Evolutionary conservation across 2,329 filamentous ascomycete genomes (phyloP).

Genomic region (Colletotrichum destructivum): DNA sequence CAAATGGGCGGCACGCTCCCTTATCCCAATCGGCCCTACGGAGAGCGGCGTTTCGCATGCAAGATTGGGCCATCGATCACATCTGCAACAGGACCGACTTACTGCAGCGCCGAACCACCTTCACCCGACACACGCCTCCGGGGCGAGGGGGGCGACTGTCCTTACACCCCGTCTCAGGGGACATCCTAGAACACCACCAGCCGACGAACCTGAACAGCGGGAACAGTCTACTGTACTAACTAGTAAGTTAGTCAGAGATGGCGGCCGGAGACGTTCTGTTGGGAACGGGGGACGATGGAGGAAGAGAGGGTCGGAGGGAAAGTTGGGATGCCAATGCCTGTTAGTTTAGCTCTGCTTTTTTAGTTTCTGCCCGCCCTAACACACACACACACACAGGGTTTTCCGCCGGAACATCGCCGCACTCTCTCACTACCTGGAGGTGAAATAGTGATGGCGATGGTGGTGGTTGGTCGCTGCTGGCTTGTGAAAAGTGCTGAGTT

Average conservation of each 20-base stretch:
- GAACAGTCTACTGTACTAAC: not conserved
- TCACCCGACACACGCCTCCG: not conserved
- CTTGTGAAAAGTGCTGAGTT: slow-evolving; percentile 3
- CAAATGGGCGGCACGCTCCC: slow-evolving; percentile 8
- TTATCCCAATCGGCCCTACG: slow-evolving; percentile 41
- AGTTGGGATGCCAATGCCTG: slow-evolving; percentile 13
- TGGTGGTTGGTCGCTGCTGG: too few species aligned
- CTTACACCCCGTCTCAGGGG: slow-evolving; percentile 3
- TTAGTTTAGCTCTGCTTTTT: not conserved
- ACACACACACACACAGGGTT: not conserved
- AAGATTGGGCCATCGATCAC: slow-evolving; percentile 28
- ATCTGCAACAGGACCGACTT: slow-evolving; percentile 12
- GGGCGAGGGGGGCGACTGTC: not conserved
- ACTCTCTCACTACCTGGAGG: not conserved
- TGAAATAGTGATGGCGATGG: too few species aligned
- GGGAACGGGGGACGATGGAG: slow-evolving; percentile 3
- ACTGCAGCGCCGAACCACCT: not conserved
- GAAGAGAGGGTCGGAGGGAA: not conserved
- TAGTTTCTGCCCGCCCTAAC: not conserved
- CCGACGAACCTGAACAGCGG: too few species aligned
- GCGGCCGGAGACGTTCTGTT: slow-evolving; percentile 11
- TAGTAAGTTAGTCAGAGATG: not conserved
- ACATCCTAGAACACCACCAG: slow-evolving; percentile 4
- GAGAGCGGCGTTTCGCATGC: slow-evolving; percentile 33
- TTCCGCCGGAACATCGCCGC: slow-evolving; percentile 10